Conservation (phyloP, 1,284 basidiomycete genomes). For the Cryptococcus jaspeensis region DNA sequence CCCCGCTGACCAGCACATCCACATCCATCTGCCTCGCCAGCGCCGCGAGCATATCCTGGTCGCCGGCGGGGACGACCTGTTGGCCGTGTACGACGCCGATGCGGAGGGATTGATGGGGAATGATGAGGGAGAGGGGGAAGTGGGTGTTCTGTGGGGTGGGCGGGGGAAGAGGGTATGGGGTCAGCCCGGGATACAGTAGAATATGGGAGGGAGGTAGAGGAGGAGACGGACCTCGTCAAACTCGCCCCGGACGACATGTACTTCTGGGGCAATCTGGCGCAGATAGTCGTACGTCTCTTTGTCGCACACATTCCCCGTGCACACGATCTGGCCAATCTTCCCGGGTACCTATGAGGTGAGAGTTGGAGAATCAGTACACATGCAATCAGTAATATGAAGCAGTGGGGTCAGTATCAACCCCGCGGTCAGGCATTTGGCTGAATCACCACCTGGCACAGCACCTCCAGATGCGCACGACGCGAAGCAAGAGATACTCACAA, state of each 20-base stretch:
- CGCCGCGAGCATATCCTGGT: slow-evolving; percentile 80
- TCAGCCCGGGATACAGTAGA: not conserved
- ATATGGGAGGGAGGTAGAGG: not conserved
- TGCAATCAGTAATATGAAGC: not conserved
- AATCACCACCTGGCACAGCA: too few relatives aligned
- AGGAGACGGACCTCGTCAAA: slow-evolving; percentile 76
- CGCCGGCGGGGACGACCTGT: slow-evolving; percentile 88
- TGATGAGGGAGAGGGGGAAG: slow-evolving; percentile 78
- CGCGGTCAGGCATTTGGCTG: too few relatives aligned
- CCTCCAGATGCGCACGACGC: not conserved
- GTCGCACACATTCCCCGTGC: slow-evolving; percentile 97
- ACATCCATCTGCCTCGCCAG: slow-evolving; percentile 96
- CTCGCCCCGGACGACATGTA: slow-evolving; percentile 89
- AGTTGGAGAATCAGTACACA: not conserved
- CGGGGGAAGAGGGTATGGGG: not conserved
- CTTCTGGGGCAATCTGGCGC: slow-evolving; percentile 92
- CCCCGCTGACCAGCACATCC: slow-evolving; percentile 89
- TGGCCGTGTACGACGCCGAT: slow-evolving; percentile 95
- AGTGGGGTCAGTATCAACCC: not conserved
- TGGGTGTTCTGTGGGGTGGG: slow-evolving; percentile 45
- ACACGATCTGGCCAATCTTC: slow-evolving; percentile 97
- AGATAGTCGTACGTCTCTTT: slow-evolving; percentile 96
- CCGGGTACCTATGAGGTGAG: slow-evolving; percentile 64
- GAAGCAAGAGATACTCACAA: slow-evolving; percentile 55
- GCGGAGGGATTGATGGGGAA: slow-evolving; percentile 73